A percentile compares a stretch with the other conserved stretches of the same genome.
phyloP scores from a whole-genome alignment of 2,329 filamentous ascomycete species.

The Apiospora phragmitis region DNA sequence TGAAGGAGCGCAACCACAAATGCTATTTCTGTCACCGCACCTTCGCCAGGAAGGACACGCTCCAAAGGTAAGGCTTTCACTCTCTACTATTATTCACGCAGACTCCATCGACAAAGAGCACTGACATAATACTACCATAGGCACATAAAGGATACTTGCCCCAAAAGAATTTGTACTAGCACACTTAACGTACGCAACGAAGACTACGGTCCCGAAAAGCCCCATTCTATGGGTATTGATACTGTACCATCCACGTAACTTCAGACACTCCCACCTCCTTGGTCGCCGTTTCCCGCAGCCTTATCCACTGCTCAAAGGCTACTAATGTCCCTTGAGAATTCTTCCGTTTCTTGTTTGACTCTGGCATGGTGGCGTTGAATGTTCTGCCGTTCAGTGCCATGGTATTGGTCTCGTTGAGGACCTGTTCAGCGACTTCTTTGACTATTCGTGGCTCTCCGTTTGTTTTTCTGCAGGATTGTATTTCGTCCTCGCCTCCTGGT shows the following conservation, averaged over 20 bases:
- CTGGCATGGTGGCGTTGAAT: conserved; percentile 24
- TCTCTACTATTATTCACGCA: background rate
- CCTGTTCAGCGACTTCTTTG: conserved; percentile 32
- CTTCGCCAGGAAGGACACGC: conserved; percentile 80
- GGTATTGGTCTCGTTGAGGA: conserved; percentile 45
- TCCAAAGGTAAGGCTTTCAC: conserved; percentile 67
- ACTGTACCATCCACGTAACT: conserved; percentile 9
- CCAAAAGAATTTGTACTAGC: conserved; percentile 62
- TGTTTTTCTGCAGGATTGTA: conserved; percentile 31
- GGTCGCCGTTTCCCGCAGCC: too few relatives aligned
- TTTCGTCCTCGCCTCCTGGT: conserved; percentile 18
- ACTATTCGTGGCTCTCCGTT: conserved; percentile 26
- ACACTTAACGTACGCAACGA: conserved; percentile 44
- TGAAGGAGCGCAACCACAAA: conserved; percentile 68
- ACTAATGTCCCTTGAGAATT: too few relatives aligned
- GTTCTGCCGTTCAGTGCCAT: conserved; percentile 24
- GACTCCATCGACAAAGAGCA: conserved; percentile 11
- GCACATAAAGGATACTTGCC: conserved; percentile 76
- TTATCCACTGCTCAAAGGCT: too few relatives aligned
- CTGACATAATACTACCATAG: conserved; percentile 42
- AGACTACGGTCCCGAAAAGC: conserved; percentile 10
- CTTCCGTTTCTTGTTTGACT: conserved; percentile 58
- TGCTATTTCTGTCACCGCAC: conserved; percentile 70
- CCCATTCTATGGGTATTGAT: background rate
- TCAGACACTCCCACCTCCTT: conserved; percentile 12